phyloP scores from a whole-genome alignment of 345 rosid species.

The Rhizophora mangle region DNA sequence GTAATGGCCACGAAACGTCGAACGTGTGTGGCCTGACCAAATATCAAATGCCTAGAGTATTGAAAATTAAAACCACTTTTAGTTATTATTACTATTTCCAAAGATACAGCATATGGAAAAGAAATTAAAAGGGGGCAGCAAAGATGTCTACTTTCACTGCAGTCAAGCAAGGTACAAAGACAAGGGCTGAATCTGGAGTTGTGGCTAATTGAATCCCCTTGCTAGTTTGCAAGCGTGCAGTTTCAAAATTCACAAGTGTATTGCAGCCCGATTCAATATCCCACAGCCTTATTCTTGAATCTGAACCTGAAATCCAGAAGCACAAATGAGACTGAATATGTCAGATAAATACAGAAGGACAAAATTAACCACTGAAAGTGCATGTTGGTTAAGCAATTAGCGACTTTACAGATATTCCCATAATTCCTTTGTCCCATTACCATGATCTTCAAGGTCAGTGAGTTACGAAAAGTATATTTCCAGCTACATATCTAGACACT shows the following conservation, averaged over 20 bases:
- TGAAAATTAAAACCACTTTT: background rate
- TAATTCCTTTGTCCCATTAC: too few relatives aligned
- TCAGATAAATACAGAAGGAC: background rate
- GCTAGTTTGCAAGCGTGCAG: slow-evolving; percentile 72
- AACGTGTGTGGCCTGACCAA: slow-evolving; percentile 67
- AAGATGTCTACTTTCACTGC: slow-evolving; percentile 55
- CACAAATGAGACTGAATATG: slow-evolving; percentile 12
- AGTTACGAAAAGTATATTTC: too few relatives aligned
- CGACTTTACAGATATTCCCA: too few relatives aligned
- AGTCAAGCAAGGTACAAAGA: slow-evolving; percentile 84
- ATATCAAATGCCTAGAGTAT: slow-evolving; percentile 65
- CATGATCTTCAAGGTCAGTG: too few relatives aligned
- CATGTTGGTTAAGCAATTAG: too few relatives aligned
- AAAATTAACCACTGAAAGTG: background rate
- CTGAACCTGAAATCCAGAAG: slow-evolving; percentile 60
- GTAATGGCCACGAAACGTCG: slow-evolving; percentile 76
- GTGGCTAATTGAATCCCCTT: slow-evolving; percentile 67
- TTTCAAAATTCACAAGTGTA: slow-evolving; percentile 90
- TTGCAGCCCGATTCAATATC: slow-evolving; percentile 87
- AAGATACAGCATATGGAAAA: background rate
- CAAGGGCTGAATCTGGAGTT: slow-evolving; percentile 61
- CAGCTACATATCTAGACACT: too few relatives aligned
- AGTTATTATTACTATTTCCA: slow-evolving; percentile 7
- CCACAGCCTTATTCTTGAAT: slow-evolving; percentile 93
- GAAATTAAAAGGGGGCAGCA: slow-evolving; percentile 7